These are phyloP conservation scores for Aspergillus sp. DNA, from an alignment of 2,329 filamentous ascomycete genomes.

Conservation along the genomic window DNA sequence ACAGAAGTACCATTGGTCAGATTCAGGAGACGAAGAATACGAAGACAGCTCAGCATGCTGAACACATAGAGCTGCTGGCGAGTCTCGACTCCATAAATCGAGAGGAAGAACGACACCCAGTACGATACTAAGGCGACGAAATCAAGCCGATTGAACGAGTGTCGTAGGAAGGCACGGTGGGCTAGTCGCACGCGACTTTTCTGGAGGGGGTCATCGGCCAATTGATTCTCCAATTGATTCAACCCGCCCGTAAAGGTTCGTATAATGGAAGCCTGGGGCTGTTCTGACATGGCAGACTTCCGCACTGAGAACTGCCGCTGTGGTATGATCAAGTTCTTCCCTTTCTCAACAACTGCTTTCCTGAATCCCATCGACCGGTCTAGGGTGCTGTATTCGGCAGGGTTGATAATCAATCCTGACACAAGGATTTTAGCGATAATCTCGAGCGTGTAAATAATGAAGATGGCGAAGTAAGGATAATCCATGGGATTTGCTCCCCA, in stretches of 20 bases:
- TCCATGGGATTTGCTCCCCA: constrained; percentile 73
- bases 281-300: constrained; percentile 45
- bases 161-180: constrained; percentile 85
- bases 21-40: constrained; percentile 85
- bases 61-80: constrained; percentile 80
- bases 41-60: constrained; percentile 92
- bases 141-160: constrained; percentile 94
- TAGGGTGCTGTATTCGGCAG: constrained; percentile 87
- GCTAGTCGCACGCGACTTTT: constrained; percentile 84
- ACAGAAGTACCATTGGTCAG: constrained; percentile 92
- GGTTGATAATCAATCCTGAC: constrained; percentile 89
- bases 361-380: constrained; percentile 74
- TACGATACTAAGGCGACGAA: constrained; percentile 93
- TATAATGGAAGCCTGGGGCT: constrained; percentile 60
- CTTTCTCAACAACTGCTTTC: constrained; percentile 73
- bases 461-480: constrained; percentile 78
- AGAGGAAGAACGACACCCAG: constrained; percentile 84
- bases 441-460: constrained; percentile 87
- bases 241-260: constrained; percentile 75
- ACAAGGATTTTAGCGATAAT: constrained; percentile 82
- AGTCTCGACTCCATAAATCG: constrained; percentile 68
- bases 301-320: constrained; percentile 70
- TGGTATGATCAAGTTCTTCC: constrained; percentile 77
- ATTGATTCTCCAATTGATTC: constrained; percentile 67
- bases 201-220: constrained; percentile 66